Conservation (phyloP, 140 eudicot genomes). For the Erigeron philadelphicus region DNA sequence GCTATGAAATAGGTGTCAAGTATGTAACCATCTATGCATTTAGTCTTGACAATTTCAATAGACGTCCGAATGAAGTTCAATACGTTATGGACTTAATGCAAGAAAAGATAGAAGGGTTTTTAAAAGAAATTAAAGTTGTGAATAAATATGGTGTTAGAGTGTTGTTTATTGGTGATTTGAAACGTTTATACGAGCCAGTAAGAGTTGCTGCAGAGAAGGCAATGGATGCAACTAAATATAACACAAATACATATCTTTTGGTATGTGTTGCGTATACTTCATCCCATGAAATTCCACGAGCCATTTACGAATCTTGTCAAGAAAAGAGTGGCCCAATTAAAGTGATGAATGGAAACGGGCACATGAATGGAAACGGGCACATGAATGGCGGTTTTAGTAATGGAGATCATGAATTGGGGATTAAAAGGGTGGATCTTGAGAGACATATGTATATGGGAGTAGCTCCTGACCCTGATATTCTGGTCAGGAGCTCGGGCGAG, state of each 20-base stretch:
- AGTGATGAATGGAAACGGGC: conserved; percentile 14
- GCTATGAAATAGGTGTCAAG: conserved; percentile 55
- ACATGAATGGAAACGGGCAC: not conserved
- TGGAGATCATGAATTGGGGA: conserved; percentile 8
- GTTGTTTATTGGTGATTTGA: conserved; percentile 49
- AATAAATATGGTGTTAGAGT: conserved; percentile 52
- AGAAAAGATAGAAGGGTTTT: conserved; percentile 58
- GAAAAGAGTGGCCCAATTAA: conserved; percentile 23
- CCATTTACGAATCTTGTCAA: conserved; percentile 42
- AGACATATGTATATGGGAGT: conserved; percentile 53
- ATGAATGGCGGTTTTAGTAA: not conserved
- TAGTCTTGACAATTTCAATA: conserved; percentile 62
- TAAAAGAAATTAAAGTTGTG: conserved; percentile 45
- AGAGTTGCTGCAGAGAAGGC: conserved; percentile 54
- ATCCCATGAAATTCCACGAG: conserved; percentile 54
- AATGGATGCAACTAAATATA: conserved; percentile 46
- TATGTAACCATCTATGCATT: conserved; percentile 57
- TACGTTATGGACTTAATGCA: conserved; percentile 60
- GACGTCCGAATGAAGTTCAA: conserved; percentile 62
- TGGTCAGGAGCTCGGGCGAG: conserved; percentile 69
- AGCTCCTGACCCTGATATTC: conserved; percentile 62
- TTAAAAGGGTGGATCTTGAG: conserved; percentile 48
- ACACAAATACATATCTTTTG: conserved; percentile 36
- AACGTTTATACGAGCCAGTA: conserved; percentile 42
- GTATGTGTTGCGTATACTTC: conserved; percentile 65